Evolutionary conservation across 1,139 yeast species (phyloP), one percentile per base, ranked within the genome.

Genomic region (Scheffersomyces cryptocercus): DNA sequence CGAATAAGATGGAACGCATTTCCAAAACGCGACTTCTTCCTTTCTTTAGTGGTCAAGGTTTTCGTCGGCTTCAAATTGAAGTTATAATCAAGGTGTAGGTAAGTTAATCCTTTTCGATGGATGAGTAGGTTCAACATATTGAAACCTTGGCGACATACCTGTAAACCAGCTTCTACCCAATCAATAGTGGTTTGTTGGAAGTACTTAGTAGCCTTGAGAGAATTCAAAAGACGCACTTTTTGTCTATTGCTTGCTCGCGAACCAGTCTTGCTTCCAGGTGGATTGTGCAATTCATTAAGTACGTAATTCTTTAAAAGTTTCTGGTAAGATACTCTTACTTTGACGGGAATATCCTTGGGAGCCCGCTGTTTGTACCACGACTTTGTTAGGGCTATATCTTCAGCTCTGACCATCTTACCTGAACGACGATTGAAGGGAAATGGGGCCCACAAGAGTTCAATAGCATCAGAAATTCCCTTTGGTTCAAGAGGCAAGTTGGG

Each of bases 161-260:
- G 99, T 43, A 93, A 68, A 26, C 97, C 99, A 1, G 98, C 99
- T 62, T 95, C 99, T 1, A 93, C 95, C 99, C 99, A 95, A 62
- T 93, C 99, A 40, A 93, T 84, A 0, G 90, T 78, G 0, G 99
- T 93, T 56, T 87, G 86, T 57, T 90, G 96, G 65, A 95, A 95
- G 62, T 81, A 95, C 54, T 88, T 90, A 0, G 99, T 93, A 35
- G 78, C 73, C 48, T 82, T 82, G 49, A 95, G 75, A 35, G 83
- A 77, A 50, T 82, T 82, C 36, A 93, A 62, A n/a, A 93, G 66
- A 34, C 81, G 78, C 7, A 78, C 70, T 53, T 82, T 85, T 44
- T 73, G 74, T 36, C 70, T 75, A 26, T 62, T 65, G 5, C 64
- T 56, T 37, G 60, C 58, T 16, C 61, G 61, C 2, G 76, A 70